These are phyloP conservation scores for Lentinula novae-zelandiae DNA, from an alignment of 1,284 basidiomycete genomes.

Conservation along the genomic window DNA sequence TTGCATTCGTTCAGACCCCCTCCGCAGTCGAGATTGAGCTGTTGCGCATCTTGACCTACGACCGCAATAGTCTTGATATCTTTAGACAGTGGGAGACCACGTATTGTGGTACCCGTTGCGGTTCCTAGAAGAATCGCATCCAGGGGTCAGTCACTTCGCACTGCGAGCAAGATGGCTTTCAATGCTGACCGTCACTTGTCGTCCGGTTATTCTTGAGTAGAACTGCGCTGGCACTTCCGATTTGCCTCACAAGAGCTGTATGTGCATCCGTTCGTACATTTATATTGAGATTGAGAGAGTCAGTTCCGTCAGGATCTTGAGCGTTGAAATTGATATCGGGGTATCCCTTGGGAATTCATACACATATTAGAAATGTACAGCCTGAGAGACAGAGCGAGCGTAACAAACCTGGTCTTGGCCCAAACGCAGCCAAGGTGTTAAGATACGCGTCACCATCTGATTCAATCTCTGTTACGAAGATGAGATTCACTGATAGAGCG, in stretches of 20 bases:
- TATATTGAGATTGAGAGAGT: conserved; percentile 46
- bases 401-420: conserved; percentile 39
- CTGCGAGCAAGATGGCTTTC: not conserved
- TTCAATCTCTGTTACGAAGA: conserved; percentile 41
- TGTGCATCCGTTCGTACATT: conserved; percentile 58
- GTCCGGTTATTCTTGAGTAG: conserved; percentile 72
- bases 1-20: conserved; percentile 39
- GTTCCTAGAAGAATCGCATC: conserved; percentile 7
- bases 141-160: not conserved
- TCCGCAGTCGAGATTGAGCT: conserved; percentile 38
- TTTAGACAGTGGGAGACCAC: conserved; percentile 46
- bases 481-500: conserved; percentile 25
- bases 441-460: conserved; percentile 66
- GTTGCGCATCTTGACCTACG: conserved; percentile 41
- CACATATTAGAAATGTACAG: not conserved
- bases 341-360: conserved; percentile 35
- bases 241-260: conserved; percentile 54
- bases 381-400: conserved; percentile 20
- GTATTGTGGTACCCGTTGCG: conserved; percentile 29
- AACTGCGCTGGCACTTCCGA: conserved; percentile 69
- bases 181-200: conserved; percentile 22
- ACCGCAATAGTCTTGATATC: conserved; percentile 41
- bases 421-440: conserved; percentile 59
- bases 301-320: conserved; percentile 44
- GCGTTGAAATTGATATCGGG: conserved; percentile 52